These are phyloP conservation scores for Aspergillus texensis DNA, from an alignment of 2,329 filamentous ascomycete species.

Conservation along the genomic window DNA sequence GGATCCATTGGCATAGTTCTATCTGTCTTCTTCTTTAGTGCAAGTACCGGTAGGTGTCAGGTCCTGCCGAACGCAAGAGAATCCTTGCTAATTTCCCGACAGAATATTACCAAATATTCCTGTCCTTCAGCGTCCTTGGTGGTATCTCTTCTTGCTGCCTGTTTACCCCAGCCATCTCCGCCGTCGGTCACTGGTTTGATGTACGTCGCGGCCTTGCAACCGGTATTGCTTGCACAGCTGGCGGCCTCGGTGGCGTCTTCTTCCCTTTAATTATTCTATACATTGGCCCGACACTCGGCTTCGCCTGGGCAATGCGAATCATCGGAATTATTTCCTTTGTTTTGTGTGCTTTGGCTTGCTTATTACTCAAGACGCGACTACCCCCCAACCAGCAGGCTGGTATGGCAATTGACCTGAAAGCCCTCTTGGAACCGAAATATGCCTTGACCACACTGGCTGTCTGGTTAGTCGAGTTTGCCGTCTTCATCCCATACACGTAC, in stretches of 20 bases:
- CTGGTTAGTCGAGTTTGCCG: slow-evolving; percentile 39
- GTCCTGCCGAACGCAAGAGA: neutral
- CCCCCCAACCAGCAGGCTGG: slow-evolving; percentile 23
- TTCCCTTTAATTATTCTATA: slow-evolving; percentile 39
- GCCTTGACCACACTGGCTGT: slow-evolving; percentile 32
- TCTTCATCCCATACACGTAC: slow-evolving; percentile 42
- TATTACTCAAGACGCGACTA: slow-evolving; percentile 26
- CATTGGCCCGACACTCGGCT: slow-evolving; percentile 32
- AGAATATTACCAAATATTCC: slow-evolving; percentile 43
- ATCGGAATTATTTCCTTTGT: slow-evolving; percentile 28
- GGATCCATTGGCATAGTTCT: slow-evolving; percentile 28
- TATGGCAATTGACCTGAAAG: slow-evolving; percentile 24
- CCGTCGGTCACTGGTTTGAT: slow-evolving; percentile 40
- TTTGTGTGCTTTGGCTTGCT: slow-evolving; percentile 22
- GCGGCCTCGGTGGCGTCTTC: slow-evolving; percentile 37
- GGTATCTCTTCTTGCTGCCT: slow-evolving; percentile 34
- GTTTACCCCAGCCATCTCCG: slow-evolving; percentile 35
- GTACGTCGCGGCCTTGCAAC: slow-evolving; percentile 35
- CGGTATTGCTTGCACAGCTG: slow-evolving; percentile 38
- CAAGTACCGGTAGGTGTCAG: slow-evolving; percentile 23
- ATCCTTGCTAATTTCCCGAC: neutral
- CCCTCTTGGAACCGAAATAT: slow-evolving; percentile 28
- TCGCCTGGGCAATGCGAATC: slow-evolving; percentile 36
- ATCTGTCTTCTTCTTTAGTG: slow-evolving; percentile 35
- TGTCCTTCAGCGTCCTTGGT: slow-evolving; percentile 38